Evolutionary conservation across 257 asterid genomes (phyloP), one percentile per base, ranked within the genome.

Genomic region (Gentiana macrophylla): DNA sequence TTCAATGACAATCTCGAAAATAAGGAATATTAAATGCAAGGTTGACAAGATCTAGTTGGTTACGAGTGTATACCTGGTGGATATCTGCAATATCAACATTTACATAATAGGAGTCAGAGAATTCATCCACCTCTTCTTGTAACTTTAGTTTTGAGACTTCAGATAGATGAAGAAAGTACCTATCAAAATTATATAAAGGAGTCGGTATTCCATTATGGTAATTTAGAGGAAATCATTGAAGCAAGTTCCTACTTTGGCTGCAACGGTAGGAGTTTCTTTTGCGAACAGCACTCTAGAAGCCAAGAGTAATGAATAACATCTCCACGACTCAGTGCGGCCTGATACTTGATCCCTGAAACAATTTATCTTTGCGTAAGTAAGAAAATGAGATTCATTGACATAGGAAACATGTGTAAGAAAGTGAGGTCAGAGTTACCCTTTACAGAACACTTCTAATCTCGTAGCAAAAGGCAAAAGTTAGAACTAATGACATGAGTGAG

Each of bases 261-360:
- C 69, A 87, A 75, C 35, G 97, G 95, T 54, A 91, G 74, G 67
- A 74, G 80, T 73, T 75, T 84, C 80, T 81, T 84, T 75, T 80
- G 90, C 61, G 72, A 67, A 70, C 94, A 83, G 72, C 98, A 84
- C 61, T 81, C 93, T 41, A 77, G 62, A 68, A 91, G 73, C 98
- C 98, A 91, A 63, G 95, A 74, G 72, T 65, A 79, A 57, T 80
- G 84, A 77, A 91, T 78, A 71, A 91, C 89, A 69, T 91, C 98
- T 66, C 98, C 94, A 37, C 60, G 83, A 60, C 70, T 86, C 79
- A 78, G 83, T 74, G 93, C 98, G 52, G 98, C 97, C 67, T 87
- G 90, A 77, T 84, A 91, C 81, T 83, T 91, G 72, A 91, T 80
- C 59, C 97, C 98, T 91, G 91, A 49, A 4, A 57, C 41, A 46